These are phyloP conservation scores for Datisca glomerata DNA, from an alignment of 306 rosid species.

Conservation along the genomic window DNA sequence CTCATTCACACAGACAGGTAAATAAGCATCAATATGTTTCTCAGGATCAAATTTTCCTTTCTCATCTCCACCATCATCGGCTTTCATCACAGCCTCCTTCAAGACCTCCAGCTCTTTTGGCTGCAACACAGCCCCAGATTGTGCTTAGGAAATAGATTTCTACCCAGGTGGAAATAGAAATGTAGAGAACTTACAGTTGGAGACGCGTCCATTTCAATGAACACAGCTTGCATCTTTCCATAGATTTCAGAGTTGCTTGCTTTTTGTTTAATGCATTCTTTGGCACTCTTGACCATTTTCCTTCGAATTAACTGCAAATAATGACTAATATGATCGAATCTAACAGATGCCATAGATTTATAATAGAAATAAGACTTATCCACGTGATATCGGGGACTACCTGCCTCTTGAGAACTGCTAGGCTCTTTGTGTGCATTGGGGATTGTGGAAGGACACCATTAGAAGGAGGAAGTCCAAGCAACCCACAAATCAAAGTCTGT, in stretches of 20 bases:
- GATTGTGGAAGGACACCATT: constrained; percentile 97
- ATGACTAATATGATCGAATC: neutral
- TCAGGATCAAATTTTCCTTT: constrained; percentile 35
- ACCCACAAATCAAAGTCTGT: constrained; percentile 78
- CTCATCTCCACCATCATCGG: constrained; percentile 17
- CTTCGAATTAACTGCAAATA: constrained; percentile 40
- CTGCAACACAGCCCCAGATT: constrained; percentile 10
- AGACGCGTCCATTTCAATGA: constrained; percentile 57
- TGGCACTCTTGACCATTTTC: constrained; percentile 73
- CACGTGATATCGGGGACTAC: constrained; percentile 12
- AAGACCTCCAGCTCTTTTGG: constrained; percentile 25
- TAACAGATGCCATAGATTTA: neutral
- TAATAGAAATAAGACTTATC: neutral
- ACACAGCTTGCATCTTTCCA: constrained; percentile 63
- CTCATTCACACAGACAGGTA: constrained; percentile 41
- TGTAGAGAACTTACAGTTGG: constrained; percentile 40
- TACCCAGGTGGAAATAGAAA: neutral
- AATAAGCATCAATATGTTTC: constrained; percentile 29
- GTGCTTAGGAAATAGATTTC: constrained; percentile 1
- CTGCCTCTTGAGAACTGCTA: constrained; percentile 69
- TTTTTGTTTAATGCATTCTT: constrained; percentile 39
- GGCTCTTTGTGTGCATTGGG: constrained; percentile 94
- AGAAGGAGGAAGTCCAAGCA: constrained; percentile 92
- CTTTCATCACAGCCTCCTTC: constrained; percentile 30
- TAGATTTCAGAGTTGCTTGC: constrained; percentile 44